Evolutionary conservation across 2,329 filamentous ascomycete species (phyloP).

Genomic region (Fusarium keratoplasticum): DNA sequence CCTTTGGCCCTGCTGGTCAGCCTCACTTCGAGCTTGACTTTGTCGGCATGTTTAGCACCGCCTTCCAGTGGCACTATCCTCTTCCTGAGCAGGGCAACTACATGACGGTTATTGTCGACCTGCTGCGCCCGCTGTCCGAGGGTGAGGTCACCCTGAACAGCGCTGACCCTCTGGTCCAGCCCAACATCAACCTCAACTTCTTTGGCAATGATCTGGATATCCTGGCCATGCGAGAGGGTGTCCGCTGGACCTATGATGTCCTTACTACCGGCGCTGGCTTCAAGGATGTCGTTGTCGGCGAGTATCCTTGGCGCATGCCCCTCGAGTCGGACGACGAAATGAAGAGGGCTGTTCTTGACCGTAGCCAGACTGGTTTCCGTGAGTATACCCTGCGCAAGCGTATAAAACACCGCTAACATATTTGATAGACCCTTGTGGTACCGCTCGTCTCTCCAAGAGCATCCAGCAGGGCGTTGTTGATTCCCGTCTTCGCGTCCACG

Average conservation of each 20-base stretch:
- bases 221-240: constrained; percentile 68
- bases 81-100: constrained; percentile 58
- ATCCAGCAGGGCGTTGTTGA: constrained; percentile 49
- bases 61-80: constrained; percentile 62
- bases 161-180: constrained; percentile 66
- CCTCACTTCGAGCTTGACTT: constrained; percentile 74
- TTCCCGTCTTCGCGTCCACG: constrained; percentile 25
- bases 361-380: constrained; percentile 69
- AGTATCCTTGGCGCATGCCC: constrained; percentile 73
- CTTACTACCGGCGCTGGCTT: constrained; percentile 67
- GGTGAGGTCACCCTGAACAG: constrained; percentile 69
- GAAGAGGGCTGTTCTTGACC: constrained; percentile 66
- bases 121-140: constrained; percentile 55
- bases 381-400: neutral
- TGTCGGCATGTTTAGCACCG: constrained; percentile 65
- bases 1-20: constrained; percentile 67
- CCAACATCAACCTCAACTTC: constrained; percentile 71
- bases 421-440: constrained; percentile 60
- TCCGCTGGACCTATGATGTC: constrained; percentile 68
- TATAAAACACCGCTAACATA: neutral
- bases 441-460: constrained; percentile 61
- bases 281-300: constrained; percentile 62
- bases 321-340: constrained; percentile 66
- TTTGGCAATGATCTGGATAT: constrained; percentile 66
- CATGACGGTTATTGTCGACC: constrained; percentile 66